Evolutionary conservation across 495 filamentous ascomycete genomes (phyloP).

Genomic region (Penicillium daleae): DNA sequence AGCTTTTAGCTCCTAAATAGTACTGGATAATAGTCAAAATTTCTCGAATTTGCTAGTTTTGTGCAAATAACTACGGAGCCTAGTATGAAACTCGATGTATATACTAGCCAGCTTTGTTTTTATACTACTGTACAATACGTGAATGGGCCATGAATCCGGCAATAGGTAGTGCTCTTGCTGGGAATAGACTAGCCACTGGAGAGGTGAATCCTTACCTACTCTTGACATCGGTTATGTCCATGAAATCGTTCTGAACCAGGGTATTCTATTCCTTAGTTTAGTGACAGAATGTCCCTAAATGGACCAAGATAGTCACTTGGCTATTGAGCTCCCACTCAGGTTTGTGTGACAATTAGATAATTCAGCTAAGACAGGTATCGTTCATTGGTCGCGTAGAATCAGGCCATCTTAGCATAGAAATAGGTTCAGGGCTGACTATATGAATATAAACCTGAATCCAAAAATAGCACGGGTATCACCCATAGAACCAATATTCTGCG

Average conservation of each 20-base stretch:
- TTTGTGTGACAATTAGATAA: neutral
- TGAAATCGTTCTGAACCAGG: too few relatives aligned
- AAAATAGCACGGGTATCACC: constrained; percentile 16
- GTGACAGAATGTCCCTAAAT: neutral
- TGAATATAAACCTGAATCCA: neutral
- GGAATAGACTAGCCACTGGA: too few relatives aligned
- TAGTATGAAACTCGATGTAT: too few relatives aligned
- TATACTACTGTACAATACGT: too few relatives aligned
- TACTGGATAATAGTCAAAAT: neutral
- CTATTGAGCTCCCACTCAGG: too few relatives aligned
- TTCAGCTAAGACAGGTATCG: neutral
- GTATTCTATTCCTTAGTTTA: too few relatives aligned
- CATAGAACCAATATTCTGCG: constrained; percentile 74
- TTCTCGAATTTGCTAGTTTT: neutral
- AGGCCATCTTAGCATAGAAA: neutral
- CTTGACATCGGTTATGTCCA: too few relatives aligned
- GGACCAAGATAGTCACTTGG: too few relatives aligned
- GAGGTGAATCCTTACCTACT: too few relatives aligned
- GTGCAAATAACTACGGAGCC: neutral
- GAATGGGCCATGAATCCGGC: too few relatives aligned
- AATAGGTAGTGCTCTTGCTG: too few relatives aligned
- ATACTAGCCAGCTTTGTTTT: too few relatives aligned
- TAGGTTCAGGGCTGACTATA: neutral
- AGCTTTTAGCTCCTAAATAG: neutral
- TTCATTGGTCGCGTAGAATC: neutral